Percentiles rank a stretch among this genome's conserved stretches.
Conservation (phyloP, 192 early-diverging fungal genomes). For the Coemansia sp. region DNA sequence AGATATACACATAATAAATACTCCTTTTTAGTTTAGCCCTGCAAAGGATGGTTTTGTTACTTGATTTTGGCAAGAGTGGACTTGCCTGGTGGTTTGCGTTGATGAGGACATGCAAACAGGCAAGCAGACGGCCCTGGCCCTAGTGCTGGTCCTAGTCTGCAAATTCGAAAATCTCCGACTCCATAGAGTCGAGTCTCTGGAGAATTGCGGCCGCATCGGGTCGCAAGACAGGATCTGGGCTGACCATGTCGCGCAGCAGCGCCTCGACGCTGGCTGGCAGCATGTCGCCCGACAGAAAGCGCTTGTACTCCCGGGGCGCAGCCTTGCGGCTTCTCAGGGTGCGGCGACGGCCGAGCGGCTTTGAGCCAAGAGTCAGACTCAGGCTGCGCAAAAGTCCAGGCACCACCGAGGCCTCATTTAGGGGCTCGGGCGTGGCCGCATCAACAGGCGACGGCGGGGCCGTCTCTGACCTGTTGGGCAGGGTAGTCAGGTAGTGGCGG, state of each 20-base stretch:
- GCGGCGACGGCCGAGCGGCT: constrained; percentile 32
- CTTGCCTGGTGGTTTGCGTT: no score
- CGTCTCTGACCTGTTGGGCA: constrained; percentile 18
- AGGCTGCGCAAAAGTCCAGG: constrained; percentile 27
- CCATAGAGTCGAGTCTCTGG: constrained; percentile 33
- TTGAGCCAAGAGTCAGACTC: constrained; percentile 18
- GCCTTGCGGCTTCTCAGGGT: constrained; percentile 36
- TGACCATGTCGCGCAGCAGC: constrained; percentile 40
- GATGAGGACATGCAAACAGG: no score
- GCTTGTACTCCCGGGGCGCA: constrained; percentile 38
- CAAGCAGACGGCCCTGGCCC: no score
- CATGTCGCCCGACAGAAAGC: constrained; percentile 41
- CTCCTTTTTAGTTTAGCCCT: neutral
- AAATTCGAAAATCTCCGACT: constrained; percentile 45
- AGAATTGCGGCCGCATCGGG: constrained; percentile 45
- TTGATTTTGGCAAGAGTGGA: no score
- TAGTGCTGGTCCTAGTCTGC: no score
- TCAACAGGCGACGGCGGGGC: constrained; percentile 25
- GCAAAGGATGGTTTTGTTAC: neutral
- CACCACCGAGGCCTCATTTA: neutral
- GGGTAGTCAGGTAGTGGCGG: constrained; percentile 31
- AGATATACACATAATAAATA: constrained; percentile 8
- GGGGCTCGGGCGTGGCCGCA: constrained; percentile 1
- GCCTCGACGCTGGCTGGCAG: constrained; percentile 37
- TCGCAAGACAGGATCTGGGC: constrained; percentile 33